A percentile compares a stretch with the other conserved stretches of the same genome.
These are phyloP conservation scores for Podospora tetraspora DNA, from an alignment of 495 filamentous ascomycete species.

Conservation along the genomic window DNA sequence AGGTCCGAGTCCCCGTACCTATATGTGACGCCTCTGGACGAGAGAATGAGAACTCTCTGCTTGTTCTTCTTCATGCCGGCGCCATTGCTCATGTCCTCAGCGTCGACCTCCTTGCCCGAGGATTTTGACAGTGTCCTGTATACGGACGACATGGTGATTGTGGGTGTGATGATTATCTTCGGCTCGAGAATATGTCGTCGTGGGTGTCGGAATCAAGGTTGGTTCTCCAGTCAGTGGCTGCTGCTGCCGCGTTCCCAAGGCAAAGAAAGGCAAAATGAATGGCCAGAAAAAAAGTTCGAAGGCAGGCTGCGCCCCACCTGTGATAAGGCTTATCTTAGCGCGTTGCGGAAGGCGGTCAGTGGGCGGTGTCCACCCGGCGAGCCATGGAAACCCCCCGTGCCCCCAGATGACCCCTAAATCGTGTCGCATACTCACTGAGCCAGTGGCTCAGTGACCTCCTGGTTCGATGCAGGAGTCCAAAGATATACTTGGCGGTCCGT, in stretches of 20 bases:
- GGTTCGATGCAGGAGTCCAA: not conserved
- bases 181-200: not conserved
- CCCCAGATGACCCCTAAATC: not conserved
- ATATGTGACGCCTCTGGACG: slow-evolving; percentile 83
- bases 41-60: slow-evolving; percentile 83
- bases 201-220: not conserved
- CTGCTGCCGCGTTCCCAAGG: not conserved
- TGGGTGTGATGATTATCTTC: not conserved
- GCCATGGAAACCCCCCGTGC: no score
- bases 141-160: slow-evolving; percentile 73
- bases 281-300: slow-evolving; percentile 26
- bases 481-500: no score
- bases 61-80: slow-evolving; percentile 51
- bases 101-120: slow-evolving; percentile 38
- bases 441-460: not conserved
- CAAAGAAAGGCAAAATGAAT: slow-evolving; percentile 1
- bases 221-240: slow-evolving; percentile 4
- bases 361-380: slow-evolving; percentile 1
- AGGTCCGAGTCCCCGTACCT: slow-evolving; percentile 47
- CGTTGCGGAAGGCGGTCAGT: not conserved
- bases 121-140: slow-evolving; percentile 87
- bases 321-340: slow-evolving; percentile 28
- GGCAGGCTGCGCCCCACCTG: slow-evolving; percentile 12
- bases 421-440: not conserved
- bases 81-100: slow-evolving; percentile 31